Conservation (phyloP, 768 basidiomycete species). For the Amanita fuliginea region DNA sequence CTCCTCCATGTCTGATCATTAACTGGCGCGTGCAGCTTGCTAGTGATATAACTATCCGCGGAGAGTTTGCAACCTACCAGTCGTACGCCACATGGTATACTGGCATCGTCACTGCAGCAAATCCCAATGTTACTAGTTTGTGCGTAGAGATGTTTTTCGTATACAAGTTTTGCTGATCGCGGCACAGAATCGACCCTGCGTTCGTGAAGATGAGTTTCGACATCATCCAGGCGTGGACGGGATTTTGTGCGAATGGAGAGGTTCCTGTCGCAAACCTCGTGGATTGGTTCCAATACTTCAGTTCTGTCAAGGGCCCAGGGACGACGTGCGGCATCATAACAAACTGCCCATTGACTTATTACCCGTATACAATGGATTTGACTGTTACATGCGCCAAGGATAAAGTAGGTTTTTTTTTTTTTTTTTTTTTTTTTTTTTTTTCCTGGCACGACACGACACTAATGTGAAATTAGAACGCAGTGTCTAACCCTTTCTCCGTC, state of each 20-base stretch:
- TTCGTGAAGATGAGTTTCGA: slow-evolving; percentile 9
- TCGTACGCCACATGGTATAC: slow-evolving; percentile 8
- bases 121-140: slow-evolving; percentile 4
- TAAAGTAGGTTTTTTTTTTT: too few relatives aligned
- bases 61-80: not conserved
- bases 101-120: not conserved
- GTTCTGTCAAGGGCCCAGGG: slow-evolving; percentile 5
- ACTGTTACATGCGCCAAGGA: slow-evolving; percentile 7
- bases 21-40: not conserved
- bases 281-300: slow-evolving; percentile 10
- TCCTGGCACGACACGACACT: too few relatives aligned
- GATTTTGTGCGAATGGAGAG: slow-evolving; percentile 6
- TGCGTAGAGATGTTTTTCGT: not conserved
- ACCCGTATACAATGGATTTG: slow-evolving; percentile 8
- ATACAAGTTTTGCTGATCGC: not conserved
- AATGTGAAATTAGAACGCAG: slow-evolving; percentile 8
- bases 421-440: too few relatives aligned
- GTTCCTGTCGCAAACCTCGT: slow-evolving; percentile 7
- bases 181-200: slow-evolving; percentile 6
- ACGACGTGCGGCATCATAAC: slow-evolving; percentile 5
- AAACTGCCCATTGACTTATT: slow-evolving; percentile 6
- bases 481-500: slow-evolving; percentile 8
- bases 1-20: not conserved
- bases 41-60: not conserved
- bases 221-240: slow-evolving; percentile 10